Percentiles rank a stretch among this genome's conserved stretches.
These are phyloP conservation scores for Stachybotrys chartarum DNA, from an alignment of 2,329 filamentous ascomycete species.

Conservation along the genomic window DNA sequence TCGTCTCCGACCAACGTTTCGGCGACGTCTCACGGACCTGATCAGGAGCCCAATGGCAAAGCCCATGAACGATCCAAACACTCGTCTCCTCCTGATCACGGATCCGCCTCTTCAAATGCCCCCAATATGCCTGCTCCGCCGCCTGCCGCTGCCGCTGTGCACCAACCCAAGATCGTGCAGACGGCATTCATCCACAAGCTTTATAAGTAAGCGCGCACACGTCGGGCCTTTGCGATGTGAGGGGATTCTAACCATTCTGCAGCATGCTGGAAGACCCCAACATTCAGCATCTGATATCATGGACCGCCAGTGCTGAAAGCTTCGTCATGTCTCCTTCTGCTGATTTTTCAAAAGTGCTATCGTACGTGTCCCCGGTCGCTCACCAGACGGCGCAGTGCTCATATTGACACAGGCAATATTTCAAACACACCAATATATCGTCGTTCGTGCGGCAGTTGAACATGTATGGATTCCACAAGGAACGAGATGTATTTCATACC, in stretches of 20 bases:
- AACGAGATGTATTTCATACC: conserved; percentile 97
- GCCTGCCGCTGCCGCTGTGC: conserved; percentile 62
- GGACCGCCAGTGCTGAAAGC: conserved; percentile 89
- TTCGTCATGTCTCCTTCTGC: conserved; percentile 98
- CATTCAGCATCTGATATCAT: conserved; percentile 94
- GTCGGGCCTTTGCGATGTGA: background rate
- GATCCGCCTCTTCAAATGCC: conserved; percentile 15
- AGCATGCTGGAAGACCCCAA: conserved; percentile 95
- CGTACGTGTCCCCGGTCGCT: conserved; percentile 55
- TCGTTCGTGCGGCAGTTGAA: conserved; percentile 97
- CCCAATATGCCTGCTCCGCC: conserved; percentile 43
- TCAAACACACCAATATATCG: conserved; percentile 98
- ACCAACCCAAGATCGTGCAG: conserved; percentile 95
- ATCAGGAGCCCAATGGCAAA: conserved; percentile 31
- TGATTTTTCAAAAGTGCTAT: conserved; percentile 96
- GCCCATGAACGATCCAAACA: conserved; percentile 26
- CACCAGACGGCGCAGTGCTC: conserved; percentile 1
- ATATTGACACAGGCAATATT: conserved; percentile 70
- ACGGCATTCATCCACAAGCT: conserved; percentile 99
- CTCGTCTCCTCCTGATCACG: conserved; percentile 30
- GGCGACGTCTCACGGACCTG: conserved; percentile 36
- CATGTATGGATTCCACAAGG: conserved; percentile 99
- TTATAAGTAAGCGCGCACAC: conserved; percentile 68
- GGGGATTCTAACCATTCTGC: conserved; percentile 16
- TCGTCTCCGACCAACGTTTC: conserved; percentile 43